Base-by-base conservation (phyloP, 2,329 filamentous ascomycete genomes). In the Fusarium tuaranense region DNA sequence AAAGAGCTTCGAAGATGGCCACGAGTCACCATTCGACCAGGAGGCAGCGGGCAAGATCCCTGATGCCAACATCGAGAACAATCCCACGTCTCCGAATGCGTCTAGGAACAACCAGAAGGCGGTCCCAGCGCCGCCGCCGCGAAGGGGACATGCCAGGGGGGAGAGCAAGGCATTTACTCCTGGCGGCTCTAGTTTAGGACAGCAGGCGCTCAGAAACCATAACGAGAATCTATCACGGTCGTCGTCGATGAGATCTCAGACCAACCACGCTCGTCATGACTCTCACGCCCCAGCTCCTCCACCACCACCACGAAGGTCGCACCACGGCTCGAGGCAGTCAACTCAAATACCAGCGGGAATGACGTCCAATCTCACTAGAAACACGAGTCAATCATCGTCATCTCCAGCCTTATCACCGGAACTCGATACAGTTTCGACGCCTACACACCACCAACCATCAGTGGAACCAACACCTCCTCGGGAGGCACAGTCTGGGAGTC, bases 21-120 rank as follows among this genome's bases (percentile, higher is more conserved):
- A 81, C 22, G 87, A 89, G 68, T 88, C 87, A 39, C 82, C 88
- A 22, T 89, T 90, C 69, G 88, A 90, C 71, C 86, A 83, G 46
- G 88, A 90, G 78, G 84, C 87, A 39, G 87, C 86, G 18, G 88
- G 87, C 38, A 89, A 88, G 73, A 78, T 86, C 7, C 87, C 87
- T 6, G 88, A 88, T 68, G 80, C 77, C 41, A 74, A 78, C 82
- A 68, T 71, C 81, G 64, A 67, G 81, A 65, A 72, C 80, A 63
- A 65, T 81, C 64, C 78, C 81, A 36, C 65, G 81, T 63, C 76
- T 18, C 69, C 72, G 83, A 84, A 18, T 79, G 82, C 55, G 75
- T 79, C 34, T 75, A 78, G 22, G 81, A 84, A 68, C 76, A 82
- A 46, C 76, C 86, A 81, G 73, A 87, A 83, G 51, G 82, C 85